Evolutionary conservation across 2,329 filamentous ascomycete species (phyloP), one percentile per base, ranked within the genome.

Genomic region (Pseudophaeomoniella oleicola): DNA sequence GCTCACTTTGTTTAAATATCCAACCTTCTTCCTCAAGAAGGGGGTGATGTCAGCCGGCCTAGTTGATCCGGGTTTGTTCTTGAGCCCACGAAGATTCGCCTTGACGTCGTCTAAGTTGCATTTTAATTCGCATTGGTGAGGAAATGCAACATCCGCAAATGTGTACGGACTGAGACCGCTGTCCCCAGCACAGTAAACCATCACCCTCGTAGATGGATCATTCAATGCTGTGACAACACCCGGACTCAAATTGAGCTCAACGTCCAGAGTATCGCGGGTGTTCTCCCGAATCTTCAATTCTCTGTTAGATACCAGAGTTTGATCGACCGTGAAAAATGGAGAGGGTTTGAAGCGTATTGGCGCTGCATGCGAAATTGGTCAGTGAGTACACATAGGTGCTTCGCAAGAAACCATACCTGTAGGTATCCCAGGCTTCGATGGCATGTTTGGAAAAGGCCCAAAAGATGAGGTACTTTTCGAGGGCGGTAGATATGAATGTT

Each of bases 21-120:
- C 68, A 13, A 67, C 52, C 9, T 76, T 72, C 44, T 73, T 77
- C 18, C 83, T 72, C 32, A 96, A 64, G 41, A 75, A 70, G 44
- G 72, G 66, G 5, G 90, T 98, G 42, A 98, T 81, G 58, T 98
- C 90, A 33, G 84, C 86, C 5, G 90, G 90, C 50, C 85, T 78
- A 30, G 90, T 98, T 32, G 90, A 92, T 15, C 90, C 90, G 4
- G 88, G 84, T 56, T 90, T 93, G 56, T 94, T 94, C 60, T 98
- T 98, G 42, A 98, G 60, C 3, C 90, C 90, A 46, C 90, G 81
- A 46, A 93, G 69, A 54, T 96, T 98, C n/a, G 81, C 80, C 57
- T 88, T 90, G 46, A 94, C 71, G 39, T 94, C 85, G 19, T 81
- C 81, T 6, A 76, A 71, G 48, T 98, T 98, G 38, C 94, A 75